phyloP scores from a whole-genome alignment of 2,329 filamentous ascomycete genomes.

The Phyllosticta citribraziliensis region DNA sequence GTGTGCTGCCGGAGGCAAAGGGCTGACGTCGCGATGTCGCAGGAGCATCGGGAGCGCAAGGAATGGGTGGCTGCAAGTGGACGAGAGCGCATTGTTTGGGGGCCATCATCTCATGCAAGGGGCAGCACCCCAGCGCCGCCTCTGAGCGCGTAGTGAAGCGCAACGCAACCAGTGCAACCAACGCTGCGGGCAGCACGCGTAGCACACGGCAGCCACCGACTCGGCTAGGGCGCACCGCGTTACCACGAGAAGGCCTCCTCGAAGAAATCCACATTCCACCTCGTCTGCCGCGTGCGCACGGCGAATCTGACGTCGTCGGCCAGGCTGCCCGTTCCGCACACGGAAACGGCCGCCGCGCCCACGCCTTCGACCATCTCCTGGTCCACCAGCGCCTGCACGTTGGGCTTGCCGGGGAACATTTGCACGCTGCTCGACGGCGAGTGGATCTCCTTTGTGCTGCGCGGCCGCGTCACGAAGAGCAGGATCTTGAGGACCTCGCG shows the following conservation, averaged over 20 bases:
- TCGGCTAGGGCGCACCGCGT: background rate
- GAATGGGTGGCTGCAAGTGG: background rate
- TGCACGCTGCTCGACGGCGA: constrained; percentile 71
- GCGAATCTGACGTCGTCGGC: constrained; percentile 65
- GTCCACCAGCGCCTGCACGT: constrained; percentile 66
- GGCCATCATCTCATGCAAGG: background rate
- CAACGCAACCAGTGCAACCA: background rate
- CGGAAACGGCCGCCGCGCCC: constrained; percentile 80
- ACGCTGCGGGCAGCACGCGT: too few relatives aligned
- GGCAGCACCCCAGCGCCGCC: background rate
- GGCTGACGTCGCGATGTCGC: background rate
- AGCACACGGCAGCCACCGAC: background rate
- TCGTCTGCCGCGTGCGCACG: constrained; percentile 54
- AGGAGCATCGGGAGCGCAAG: background rate
- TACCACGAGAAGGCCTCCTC: constrained; percentile 68
- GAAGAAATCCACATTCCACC: constrained; percentile 63
- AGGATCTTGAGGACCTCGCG: constrained; percentile 77
- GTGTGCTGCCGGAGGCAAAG: background rate
- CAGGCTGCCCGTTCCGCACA: constrained; percentile 64
- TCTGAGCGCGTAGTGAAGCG: background rate
- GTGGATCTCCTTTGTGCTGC: constrained; percentile 70
- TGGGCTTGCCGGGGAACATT: constrained; percentile 85
- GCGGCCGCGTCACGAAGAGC: constrained; percentile 82
- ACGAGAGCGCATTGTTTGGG: background rate
- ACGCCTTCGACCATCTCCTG: constrained; percentile 74